phyloP scores from a whole-genome alignment of 2,329 filamentous ascomycete species.

The Acrodontium crateriforme region DNA sequence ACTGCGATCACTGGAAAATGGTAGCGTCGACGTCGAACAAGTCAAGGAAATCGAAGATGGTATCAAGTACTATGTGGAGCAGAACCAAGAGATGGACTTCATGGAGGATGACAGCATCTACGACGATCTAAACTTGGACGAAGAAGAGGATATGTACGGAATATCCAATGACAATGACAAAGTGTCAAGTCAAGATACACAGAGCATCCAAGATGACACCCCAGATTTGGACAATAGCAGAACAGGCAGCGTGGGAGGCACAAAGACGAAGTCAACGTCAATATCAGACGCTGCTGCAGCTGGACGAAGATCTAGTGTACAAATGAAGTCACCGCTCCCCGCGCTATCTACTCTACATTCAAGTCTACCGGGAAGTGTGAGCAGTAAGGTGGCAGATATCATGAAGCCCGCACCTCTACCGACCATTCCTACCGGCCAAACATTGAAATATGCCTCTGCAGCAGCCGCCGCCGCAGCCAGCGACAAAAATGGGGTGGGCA shows the following conservation, averaged over 20 bases:
- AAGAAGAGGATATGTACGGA: conserved; percentile 80
- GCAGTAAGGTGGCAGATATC: conserved; percentile 42
- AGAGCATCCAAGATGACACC: conserved; percentile 77
- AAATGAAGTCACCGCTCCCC: conserved; percentile 89
- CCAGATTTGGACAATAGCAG: conserved; percentile 41
- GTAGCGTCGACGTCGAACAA: conserved; percentile 72
- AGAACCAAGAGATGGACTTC: conserved; percentile 78
- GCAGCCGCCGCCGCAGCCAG: conserved; percentile 84
- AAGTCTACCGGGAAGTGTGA: conserved; percentile 48
- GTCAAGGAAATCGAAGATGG: conserved; percentile 81
- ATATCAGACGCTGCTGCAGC: conserved; percentile 44
- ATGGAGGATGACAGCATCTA: conserved; percentile 91
- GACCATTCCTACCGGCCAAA: conserved; percentile 71
- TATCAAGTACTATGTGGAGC: conserved; percentile 90
- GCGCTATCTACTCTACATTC: conserved; percentile 80
- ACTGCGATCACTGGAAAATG: conserved; percentile 81
- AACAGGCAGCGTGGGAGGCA: conserved; percentile 32
- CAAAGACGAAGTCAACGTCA: conserved; percentile 33
- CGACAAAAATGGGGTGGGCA: conserved; percentile 78
- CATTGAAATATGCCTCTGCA: conserved; percentile 90
- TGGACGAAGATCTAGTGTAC: conserved; percentile 64
- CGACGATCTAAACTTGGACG: conserved; percentile 81
- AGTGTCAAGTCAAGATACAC: conserved; percentile 86
- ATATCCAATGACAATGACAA: conserved; percentile 69
- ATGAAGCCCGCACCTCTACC: conserved; percentile 94